These are phyloP conservation scores for Arthroderma sp. DNA, from an alignment of 2,329 filamentous ascomycete genomes.

Conservation along the genomic window DNA sequence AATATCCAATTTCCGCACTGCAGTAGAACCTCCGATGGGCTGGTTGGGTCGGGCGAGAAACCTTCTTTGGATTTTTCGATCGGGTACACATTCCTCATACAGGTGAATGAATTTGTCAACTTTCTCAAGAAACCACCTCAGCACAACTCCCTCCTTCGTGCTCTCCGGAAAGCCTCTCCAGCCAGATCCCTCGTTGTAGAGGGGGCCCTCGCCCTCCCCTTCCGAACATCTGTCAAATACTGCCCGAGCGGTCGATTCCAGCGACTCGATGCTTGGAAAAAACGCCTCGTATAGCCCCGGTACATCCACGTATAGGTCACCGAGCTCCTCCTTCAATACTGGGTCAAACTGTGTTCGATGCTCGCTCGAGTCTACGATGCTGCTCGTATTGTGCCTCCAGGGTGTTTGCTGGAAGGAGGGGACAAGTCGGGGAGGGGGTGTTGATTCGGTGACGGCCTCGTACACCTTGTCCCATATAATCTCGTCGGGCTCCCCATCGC, in stretches of 20 bases:
- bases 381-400: conserved; percentile 16
- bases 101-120: conserved; percentile 9
- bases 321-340: conserved; percentile 18
- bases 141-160: conserved; percentile 16
- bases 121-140: conserved; percentile 14
- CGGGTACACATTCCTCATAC: conserved; percentile 6
- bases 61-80: conserved; percentile 2
- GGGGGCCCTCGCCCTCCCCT: conserved; percentile 12
- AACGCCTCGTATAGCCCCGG: conserved; percentile 15
- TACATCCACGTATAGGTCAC: conserved; percentile 15
- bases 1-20: conserved; percentile 24
- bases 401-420: conserved; percentile 13
- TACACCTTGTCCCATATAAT: conserved; percentile 15
- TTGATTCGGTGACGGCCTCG: conserved; percentile 10
- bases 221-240: conserved; percentile 17
- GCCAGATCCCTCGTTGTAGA: conserved; percentile 14
- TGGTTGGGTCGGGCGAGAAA: conserved; percentile 13
- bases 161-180: conserved; percentile 19
- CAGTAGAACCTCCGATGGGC: conserved; percentile 20
- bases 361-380: conserved; percentile 19
- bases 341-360: conserved; percentile 15
- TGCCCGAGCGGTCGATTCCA: conserved; percentile 12
- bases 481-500: neutral
- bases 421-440: conserved; percentile 11
- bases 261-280: conserved; percentile 14